Conservation (phyloP, 2,329 filamentous ascomycete genomes). For the Cytospora mali region DNA sequence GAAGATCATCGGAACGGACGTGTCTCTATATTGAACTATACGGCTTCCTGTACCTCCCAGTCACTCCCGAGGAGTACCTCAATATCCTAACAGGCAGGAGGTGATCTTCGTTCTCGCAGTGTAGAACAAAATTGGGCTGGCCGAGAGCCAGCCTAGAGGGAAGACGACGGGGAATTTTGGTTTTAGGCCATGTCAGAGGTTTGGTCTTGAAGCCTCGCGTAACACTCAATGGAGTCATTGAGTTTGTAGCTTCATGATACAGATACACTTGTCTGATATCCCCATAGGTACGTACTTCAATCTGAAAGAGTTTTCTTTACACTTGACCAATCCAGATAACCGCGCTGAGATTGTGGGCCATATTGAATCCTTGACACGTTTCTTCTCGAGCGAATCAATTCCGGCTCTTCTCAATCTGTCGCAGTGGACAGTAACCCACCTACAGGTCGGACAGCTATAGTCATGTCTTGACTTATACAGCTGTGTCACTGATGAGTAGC, state of each 20-base stretch:
- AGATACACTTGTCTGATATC: not conserved
- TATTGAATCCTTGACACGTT: not conserved
- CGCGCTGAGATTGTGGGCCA: not conserved
- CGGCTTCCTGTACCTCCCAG: not conserved
- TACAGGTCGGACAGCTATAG: constrained; percentile 7
- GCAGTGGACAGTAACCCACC: not conserved
- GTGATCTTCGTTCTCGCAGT: not conserved
- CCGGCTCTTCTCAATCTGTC: not conserved
- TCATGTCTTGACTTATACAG: constrained; percentile 17
- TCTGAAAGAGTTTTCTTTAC: not conserved
- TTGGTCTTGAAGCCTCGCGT: not conserved
- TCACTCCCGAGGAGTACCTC: not conserved
- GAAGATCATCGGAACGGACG: not conserved
- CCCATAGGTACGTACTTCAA: not conserved
- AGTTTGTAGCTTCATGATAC: not conserved
- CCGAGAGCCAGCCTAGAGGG: not conserved
- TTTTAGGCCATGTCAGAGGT: not conserved
- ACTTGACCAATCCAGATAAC: constrained; percentile 9
- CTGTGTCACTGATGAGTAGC: constrained; percentile 2
- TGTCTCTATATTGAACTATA: not conserved
- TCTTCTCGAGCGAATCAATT: not conserved
- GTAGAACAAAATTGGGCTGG: not conserved
- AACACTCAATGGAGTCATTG: not conserved
- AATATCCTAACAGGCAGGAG: not conserved
- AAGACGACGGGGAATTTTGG: not conserved